phyloP scores from a whole-genome alignment of 1,139 yeast genomes.

The Insectozyma bohioensis region DNA sequence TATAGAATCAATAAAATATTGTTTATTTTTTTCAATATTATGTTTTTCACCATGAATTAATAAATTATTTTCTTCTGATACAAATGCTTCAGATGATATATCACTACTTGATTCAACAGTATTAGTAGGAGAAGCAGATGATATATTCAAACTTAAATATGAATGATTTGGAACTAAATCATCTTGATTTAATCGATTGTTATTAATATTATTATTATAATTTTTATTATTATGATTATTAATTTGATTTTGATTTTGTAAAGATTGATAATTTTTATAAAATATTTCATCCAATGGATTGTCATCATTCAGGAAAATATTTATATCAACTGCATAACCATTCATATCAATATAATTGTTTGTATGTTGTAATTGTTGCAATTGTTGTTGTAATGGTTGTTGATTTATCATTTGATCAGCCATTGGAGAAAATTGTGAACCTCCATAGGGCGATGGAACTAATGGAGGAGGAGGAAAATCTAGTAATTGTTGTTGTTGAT shows the following conservation, averaged over 20 bases:
- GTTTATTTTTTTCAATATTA: slow-evolving; percentile 27
- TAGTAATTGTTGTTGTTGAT: slow-evolving; percentile 5
- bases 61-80: slow-evolving; percentile 16
- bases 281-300: slow-evolving; percentile 45
- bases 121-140: slow-evolving; percentile 37
- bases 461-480: no score
- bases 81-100: slow-evolving; percentile 6
- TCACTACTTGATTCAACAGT: slow-evolving; percentile 30
- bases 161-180: slow-evolving; percentile 7
- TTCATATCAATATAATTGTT: no score
- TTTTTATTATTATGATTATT: no score
- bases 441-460: no score
- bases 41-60: slow-evolving; percentile 18
- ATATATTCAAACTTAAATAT: slow-evolving; percentile 12
- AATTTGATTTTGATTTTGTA: no score
- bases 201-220: background rate
- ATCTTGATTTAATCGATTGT: slow-evolving; percentile 1
- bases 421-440: no score
- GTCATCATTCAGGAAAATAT: no score
- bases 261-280: slow-evolving; percentile 15
- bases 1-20: slow-evolving; percentile 27
- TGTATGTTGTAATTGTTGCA: no score
- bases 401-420: no score
- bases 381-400: no score
- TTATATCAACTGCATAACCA: background rate